These are phyloP conservation scores for Xerocomus brunneocitrinus DNA, from an alignment of 768 basidiomycete species.

Conservation along the genomic window DNA sequence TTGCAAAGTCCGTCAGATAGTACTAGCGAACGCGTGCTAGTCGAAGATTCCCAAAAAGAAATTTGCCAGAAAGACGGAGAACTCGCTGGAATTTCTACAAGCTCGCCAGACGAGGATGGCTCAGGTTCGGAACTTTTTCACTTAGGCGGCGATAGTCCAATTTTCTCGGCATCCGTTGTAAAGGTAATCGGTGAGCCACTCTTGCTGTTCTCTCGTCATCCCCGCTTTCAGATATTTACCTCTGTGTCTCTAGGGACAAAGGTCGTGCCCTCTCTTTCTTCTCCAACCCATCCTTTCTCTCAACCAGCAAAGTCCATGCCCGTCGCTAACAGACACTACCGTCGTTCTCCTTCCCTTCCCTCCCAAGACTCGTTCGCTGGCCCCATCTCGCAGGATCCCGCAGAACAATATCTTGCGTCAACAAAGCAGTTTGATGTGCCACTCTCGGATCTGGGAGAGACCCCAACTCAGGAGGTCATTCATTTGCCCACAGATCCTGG, in stretches of 20 bases:
- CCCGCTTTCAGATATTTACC: constrained; percentile 23
- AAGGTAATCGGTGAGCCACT: constrained; percentile 32
- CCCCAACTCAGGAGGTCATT: constrained; percentile 23
- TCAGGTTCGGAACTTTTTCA: constrained; percentile 24
- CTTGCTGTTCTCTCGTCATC: constrained; percentile 14
- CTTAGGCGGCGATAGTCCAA: constrained; percentile 17
- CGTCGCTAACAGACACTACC: constrained; percentile 6
- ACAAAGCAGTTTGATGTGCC: constrained; percentile 52
- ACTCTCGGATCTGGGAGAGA: constrained; percentile 49
- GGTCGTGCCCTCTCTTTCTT: constrained; percentile 33
- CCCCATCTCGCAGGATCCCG: constrained; percentile 44
- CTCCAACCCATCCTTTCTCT: constrained; percentile 19
- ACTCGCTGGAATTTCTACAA: constrained; percentile 2
- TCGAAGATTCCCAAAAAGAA: constrained; percentile 52
- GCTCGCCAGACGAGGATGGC: constrained; percentile 19
- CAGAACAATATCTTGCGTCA: constrained; percentile 42
- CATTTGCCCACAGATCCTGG: constrained; percentile 39
- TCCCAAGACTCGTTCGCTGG: constrained; percentile 66
- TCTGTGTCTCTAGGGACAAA: constrained; percentile 28
- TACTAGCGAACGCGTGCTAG: constrained; percentile 21
- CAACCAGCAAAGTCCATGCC: constrained; percentile 22
- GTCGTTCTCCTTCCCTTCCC: constrained; percentile 34
- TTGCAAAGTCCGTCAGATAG: constrained; percentile 6
- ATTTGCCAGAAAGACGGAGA: constrained; percentile 29
- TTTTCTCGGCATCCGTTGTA: constrained; percentile 26